A percentile compares a stretch with the other conserved stretches of the same genome.
These are phyloP conservation scores for Dioscorea alata DNA, from an alignment of 106 monocot genomes.

Conservation along the genomic window DNA sequence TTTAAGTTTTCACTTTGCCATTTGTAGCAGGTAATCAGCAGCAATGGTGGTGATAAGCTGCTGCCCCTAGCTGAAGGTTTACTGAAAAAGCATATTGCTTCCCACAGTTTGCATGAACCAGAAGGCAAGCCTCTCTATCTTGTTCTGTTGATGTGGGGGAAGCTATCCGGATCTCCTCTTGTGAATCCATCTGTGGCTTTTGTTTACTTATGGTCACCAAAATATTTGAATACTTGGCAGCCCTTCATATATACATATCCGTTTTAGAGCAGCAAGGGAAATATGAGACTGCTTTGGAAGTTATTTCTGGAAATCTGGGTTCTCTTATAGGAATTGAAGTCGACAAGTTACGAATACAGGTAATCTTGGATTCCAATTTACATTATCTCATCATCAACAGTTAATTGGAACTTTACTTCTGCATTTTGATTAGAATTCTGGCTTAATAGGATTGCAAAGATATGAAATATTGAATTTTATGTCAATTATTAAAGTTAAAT, in stretches of 20 bases:
- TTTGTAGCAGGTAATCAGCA: constrained; percentile 55
- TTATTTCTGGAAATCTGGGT: constrained; percentile 76
- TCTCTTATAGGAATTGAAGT: constrained; percentile 81
- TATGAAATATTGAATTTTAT: too few relatives aligned
- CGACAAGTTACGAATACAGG: constrained; percentile 94
- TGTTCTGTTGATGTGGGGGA: background rate
- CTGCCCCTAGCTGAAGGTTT: constrained; percentile 81
- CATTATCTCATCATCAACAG: too few relatives aligned
- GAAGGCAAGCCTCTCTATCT: constrained; percentile 46
- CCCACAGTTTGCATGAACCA: constrained; percentile 84
- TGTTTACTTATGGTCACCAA: background rate
- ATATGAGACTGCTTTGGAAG: constrained; percentile 70
- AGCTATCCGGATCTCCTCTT: too few relatives aligned
- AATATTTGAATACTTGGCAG: constrained; percentile 31
- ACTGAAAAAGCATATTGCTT: constrained; percentile 71
- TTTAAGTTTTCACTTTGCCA: constrained; percentile 1
- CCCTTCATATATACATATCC: constrained; percentile 79
- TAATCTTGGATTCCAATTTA: constrained; percentile 23
- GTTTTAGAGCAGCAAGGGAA: constrained; percentile 93
- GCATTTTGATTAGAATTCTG: too few relatives aligned
- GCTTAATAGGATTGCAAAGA: too few relatives aligned
- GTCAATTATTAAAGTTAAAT: too few relatives aligned
- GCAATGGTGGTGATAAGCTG: constrained; percentile 67
- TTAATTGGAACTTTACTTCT: too few relatives aligned
- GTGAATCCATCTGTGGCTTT: too few relatives aligned